Evolutionary conservation across 164 flowering plant species (phyloP), one percentile per base, ranked within the genome.

Genomic region (Kingdonia uniflora): DNA sequence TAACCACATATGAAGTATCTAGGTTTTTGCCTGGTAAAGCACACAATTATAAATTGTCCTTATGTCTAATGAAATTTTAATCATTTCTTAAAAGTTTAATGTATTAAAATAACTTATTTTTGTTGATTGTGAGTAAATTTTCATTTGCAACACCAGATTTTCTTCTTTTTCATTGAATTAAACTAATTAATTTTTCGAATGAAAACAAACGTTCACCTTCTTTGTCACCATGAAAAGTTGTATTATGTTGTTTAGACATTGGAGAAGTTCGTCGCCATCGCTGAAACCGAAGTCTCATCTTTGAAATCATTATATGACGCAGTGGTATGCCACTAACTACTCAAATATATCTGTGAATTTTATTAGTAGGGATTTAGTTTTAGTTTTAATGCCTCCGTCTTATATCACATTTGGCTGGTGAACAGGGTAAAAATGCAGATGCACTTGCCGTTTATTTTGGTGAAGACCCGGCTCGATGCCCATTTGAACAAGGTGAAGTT

Each of bases 351-450:
- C 15, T 41, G 56, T 41, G 42, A 29, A 20, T 2, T 25, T 53
- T 5, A 19, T 7, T 14, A 43, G 21, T 16, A 7, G 38, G 51
- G 20, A 6, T 22, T 11, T 25, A 10, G 17, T 47, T 14, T 42
- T 44, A 20, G 49, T 42, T 58, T 44, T 62, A 33, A 54, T 51
- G 29, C 2, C 13, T 58, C 49, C 58, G 39, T 43, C 54, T 56
- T 52, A 15, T 38, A 62, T 63, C 22, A 19, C 57, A 55, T 38
- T 59, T 51, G 50, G 47, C 42, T 63, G 59, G 44, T 62, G 43
- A 55, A 67, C 85, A 92, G 99, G 99, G 99, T 59, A 82, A 82
- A 71, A 92, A 84, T 75, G 99, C 99, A 33, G 99, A 92, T 80
- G 97, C 94, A 37, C 84, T 92, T 41, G 87, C 87, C 45, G 65